Base-by-base conservation (phyloP, 1,139 yeast genomes). In the Chernovozyma aurita region DNA sequence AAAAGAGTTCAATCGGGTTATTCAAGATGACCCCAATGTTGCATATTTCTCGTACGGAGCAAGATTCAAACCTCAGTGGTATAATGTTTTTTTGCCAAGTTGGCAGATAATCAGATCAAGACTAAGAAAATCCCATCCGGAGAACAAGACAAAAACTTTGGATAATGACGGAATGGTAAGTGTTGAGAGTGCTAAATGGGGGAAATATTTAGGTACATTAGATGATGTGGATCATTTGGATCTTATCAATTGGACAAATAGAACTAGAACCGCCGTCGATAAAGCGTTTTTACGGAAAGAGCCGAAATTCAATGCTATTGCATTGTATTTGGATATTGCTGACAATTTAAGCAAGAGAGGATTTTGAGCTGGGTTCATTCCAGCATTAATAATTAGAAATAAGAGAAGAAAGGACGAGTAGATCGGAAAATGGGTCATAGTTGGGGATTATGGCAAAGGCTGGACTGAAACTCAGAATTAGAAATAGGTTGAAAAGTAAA, bases 111-210 rank as follows among this genome's bases (percentile, higher is more conserved):
- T 86, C 28, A 57, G 67, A 30, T 18, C 9, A 15, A n/a, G 33
- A 21, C 21, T 36, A 12, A 4, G 39, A 37, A 25, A 31, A 45
- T 41, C 15, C 40, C 8, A 16, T 21, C 30, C 28, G 22, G 38
- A 31, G 15, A 28, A 34, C 12, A 7, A 6, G 6, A 6, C 9
- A 9, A 38, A 39, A 14, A 22, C 37, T 11, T 34, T 51, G 9
- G 81, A 76, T 24, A 88, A 86, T 54, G 97, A 88, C 60, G 97
- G 97, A 0, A 58, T 88, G 61, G 95, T 88, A 1, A 81, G 92
- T 43, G 84, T 86, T 1, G 65, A 68, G 28, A 84, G 95, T 41
- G 68, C 95, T 1, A 74, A 73, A 50, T 88, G 96, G 96, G 97
- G 96, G 0, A 61, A 75, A 29, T 86, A 85, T 54, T 51, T 80